These are phyloP conservation scores for Theobroma cacao DNA, from an alignment of 345 rosid genomes.

Conservation along the genomic window DNA sequence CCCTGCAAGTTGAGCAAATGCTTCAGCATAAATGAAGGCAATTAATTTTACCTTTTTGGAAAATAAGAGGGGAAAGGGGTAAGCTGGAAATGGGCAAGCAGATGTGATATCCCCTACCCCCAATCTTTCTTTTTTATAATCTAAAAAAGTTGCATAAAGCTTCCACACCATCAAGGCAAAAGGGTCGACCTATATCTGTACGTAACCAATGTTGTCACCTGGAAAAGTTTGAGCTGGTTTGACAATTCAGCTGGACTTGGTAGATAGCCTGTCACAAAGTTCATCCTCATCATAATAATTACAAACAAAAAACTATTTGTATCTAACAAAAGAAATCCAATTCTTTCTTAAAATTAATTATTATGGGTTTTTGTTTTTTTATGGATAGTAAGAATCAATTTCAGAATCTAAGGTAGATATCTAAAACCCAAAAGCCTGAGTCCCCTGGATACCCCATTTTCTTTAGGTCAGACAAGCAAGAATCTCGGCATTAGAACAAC, in stretches of 20 bases:
- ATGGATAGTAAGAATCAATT: too few species aligned
- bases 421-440: too few species aligned
- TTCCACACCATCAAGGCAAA: not conserved
- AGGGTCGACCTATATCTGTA: not conserved
- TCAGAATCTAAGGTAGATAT: too few species aligned
- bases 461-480: too few species aligned
- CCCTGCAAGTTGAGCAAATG: not conserved
- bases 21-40: not conserved
- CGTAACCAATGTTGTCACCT: not conserved
- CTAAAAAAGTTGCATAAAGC: not conserved
- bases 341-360: too few species aligned
- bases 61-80: not conserved
- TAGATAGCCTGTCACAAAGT: not conserved
- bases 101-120: slow-evolving; percentile 4
- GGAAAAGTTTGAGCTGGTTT: not conserved
- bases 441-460: too few species aligned
- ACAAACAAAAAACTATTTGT: not conserved
- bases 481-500: too few species aligned
- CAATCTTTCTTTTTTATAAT: not conserved
- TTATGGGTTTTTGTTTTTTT: too few species aligned
- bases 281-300: not conserved
- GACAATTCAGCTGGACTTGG: slow-evolving; percentile 12
- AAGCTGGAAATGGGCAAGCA: slow-evolving; percentile 31
- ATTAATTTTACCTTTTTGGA: not conserved
- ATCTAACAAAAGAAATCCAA: not conserved